Conservation (phyloP, 805 yeast genomes). For the Metschnikowia rubicola region DNA sequence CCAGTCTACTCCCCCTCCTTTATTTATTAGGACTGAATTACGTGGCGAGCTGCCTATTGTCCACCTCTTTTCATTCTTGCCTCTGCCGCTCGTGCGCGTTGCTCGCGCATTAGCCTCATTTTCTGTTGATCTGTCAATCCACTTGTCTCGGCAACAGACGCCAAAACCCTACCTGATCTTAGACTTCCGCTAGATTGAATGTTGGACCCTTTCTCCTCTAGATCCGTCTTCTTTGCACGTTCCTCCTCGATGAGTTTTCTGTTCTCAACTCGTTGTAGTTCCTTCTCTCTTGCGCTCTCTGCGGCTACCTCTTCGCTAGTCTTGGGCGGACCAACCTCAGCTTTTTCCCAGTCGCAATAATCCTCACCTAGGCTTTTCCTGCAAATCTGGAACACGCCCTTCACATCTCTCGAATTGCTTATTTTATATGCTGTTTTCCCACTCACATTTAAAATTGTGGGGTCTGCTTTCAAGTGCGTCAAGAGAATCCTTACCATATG, state of each 20-base stretch:
- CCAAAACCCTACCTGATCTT: slow-evolving; percentile 18
- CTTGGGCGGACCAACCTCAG: slow-evolving; percentile 61
- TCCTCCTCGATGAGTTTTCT: slow-evolving; percentile 42
- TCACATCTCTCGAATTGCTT: slow-evolving; percentile 44
- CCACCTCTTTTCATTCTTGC: slow-evolving; percentile 51
- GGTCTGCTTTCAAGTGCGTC: slow-evolving; percentile 66
- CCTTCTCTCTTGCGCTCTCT: slow-evolving; percentile 32
- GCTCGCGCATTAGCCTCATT: slow-evolving; percentile 82
- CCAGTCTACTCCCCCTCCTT: too few relatives aligned
- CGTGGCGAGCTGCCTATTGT: not conserved
- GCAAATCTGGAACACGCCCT: slow-evolving; percentile 62
- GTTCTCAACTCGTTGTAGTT: slow-evolving; percentile 36
- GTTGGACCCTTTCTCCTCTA: slow-evolving; percentile 33
- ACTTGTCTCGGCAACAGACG: slow-evolving; percentile 41
- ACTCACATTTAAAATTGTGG: slow-evolving; percentile 47
- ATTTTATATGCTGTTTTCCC: slow-evolving; percentile 73
- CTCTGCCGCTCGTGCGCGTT: slow-evolving; percentile 95
- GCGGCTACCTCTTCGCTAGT: slow-evolving; percentile 54
- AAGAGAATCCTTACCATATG: slow-evolving; percentile 67
- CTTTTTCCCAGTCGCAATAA: slow-evolving; percentile 63
- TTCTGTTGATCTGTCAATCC: slow-evolving; percentile 73
- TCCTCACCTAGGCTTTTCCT: slow-evolving; percentile 67
- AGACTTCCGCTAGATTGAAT: slow-evolving; percentile 33
- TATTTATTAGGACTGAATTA: too few relatives aligned
- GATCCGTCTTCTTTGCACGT: slow-evolving; percentile 35